Conservation (phyloP, 305 asterid species). For the Solanum chacoense region DNA sequence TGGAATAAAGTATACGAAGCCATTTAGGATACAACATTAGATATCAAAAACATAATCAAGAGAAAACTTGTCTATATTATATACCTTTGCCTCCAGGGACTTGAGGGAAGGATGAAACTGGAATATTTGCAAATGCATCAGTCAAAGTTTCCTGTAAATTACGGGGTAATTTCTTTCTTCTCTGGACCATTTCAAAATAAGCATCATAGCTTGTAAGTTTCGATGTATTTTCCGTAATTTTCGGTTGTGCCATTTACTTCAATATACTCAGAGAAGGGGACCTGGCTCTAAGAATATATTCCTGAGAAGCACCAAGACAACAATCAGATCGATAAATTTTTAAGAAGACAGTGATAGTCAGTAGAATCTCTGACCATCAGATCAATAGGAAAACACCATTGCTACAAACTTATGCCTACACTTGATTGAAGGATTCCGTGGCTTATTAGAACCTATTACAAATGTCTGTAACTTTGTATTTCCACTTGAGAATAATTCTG, state of each 20-base stretch:
- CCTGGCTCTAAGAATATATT: background rate
- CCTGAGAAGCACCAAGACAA: background rate
- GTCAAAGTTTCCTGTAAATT: slow-evolving; percentile 59
- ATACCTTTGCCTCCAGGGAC: slow-evolving; percentile 84
- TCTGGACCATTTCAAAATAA: slow-evolving; percentile 58
- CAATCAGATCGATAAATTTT: background rate
- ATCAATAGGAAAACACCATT: background rate
- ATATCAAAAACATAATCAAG: background rate
- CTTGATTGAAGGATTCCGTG: background rate
- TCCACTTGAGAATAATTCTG: background rate
- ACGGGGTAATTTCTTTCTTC: slow-evolving; percentile 48
- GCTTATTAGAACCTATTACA: background rate
- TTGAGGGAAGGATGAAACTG: slow-evolving; percentile 68
- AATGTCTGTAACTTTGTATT: background rate
- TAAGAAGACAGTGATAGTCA: background rate
- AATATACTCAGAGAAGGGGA: background rate
- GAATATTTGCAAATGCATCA: slow-evolving; percentile 50
- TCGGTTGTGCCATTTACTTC: slow-evolving; percentile 27
- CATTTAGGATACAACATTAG: background rate
- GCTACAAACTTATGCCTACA: background rate
- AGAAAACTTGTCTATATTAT: background rate
- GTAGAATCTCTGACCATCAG: background rate
- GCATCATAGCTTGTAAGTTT: slow-evolving; percentile 38
- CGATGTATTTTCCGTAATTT: slow-evolving; percentile 5
- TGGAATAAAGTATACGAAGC: background rate